phyloP scores from a whole-genome alignment of 2,329 filamentous ascomycete genomes.

The Nigrograna mackinnonii region DNA sequence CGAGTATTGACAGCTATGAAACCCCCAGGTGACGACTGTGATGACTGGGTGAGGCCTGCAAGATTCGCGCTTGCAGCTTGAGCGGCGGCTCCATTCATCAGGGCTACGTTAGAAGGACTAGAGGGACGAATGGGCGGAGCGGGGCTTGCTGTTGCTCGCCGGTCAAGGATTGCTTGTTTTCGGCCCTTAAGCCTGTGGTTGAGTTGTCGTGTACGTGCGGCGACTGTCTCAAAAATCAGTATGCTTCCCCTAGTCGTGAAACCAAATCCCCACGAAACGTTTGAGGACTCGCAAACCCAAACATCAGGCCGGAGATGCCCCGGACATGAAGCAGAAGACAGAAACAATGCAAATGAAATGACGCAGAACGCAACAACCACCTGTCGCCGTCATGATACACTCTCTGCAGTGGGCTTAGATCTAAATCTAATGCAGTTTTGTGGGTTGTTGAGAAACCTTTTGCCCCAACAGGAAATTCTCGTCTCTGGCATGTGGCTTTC shows the following conservation, averaged over 20 bases:
- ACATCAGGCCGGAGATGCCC: no score
- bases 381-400: no score
- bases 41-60: slow-evolving; percentile 17
- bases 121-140: slow-evolving; percentile 35
- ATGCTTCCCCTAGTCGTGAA: not conserved
- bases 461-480: no score
- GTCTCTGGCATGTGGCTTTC: no score
- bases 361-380: no score
- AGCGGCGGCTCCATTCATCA: slow-evolving; percentile 40
- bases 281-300: not conserved
- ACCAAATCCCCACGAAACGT: not conserved
- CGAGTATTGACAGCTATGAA: slow-evolving; percentile 64
- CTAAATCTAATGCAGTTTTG: no score
- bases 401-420: no score
- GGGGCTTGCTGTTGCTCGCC: slow-evolving; percentile 57
- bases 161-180: slow-evolving; percentile 70
- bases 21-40: slow-evolving; percentile 50
- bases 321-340: no score
- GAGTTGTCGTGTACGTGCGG: slow-evolving; percentile 73
- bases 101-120: slow-evolving; percentile 45
- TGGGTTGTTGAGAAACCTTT: no score
- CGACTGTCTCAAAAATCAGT: slow-evolving; percentile 50
- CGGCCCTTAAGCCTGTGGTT: slow-evolving; percentile 80
- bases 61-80: slow-evolving; percentile 37
- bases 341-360: not conserved